These are phyloP conservation scores for Paracoccidioides lutzii DNA, from an alignment of 2,329 filamentous ascomycete genomes.

Conservation along the genomic window DNA sequence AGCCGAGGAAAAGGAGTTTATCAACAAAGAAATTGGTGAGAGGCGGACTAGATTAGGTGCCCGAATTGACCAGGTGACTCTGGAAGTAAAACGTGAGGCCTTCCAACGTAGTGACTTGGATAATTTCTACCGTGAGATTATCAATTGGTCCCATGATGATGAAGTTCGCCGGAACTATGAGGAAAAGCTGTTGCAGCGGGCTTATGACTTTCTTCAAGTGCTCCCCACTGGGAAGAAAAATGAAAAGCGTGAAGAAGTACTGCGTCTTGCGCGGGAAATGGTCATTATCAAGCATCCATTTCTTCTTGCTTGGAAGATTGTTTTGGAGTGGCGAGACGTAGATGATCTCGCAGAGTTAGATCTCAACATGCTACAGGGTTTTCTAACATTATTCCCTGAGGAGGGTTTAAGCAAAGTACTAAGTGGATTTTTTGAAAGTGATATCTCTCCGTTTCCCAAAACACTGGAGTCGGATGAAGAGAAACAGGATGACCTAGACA, in stretches of 20 bases:
- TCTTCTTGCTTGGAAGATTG: constrained; percentile 78
- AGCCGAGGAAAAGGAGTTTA: constrained; percentile 71
- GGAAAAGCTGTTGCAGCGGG: constrained; percentile 74
- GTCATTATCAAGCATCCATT: constrained; percentile 91
- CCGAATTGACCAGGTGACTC: constrained; percentile 66
- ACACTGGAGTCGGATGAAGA: constrained; percentile 36
- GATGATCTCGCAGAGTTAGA: constrained; percentile 67
- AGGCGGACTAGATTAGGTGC: constrained; percentile 78
- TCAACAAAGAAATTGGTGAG: constrained; percentile 82
- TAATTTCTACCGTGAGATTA: constrained; percentile 64
- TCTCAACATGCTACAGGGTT: constrained; percentile 62
- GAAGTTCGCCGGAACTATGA: constrained; percentile 72
- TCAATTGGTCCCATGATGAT: constrained; percentile 84
- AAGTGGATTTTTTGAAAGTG: constrained; percentile 67
- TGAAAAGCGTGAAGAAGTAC: constrained; percentile 57
- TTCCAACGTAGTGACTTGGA: constrained; percentile 65
- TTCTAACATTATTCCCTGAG: constrained; percentile 70
- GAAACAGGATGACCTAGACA: constrained; percentile 36
- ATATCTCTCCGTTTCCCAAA: constrained; percentile 65
- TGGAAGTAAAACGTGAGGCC: constrained; percentile 78
- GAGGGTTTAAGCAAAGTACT: constrained; percentile 72
- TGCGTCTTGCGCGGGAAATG: constrained; percentile 76
- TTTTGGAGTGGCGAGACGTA: constrained; percentile 77
- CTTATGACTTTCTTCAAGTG: constrained; percentile 63
- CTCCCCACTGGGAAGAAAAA: constrained; percentile 55